A percentile compares a stretch with the other conserved stretches of the same genome.
Evolutionary conservation across 208 protist genomes (phyloP).

Genomic region (Blechomonas ayalai): DNA sequence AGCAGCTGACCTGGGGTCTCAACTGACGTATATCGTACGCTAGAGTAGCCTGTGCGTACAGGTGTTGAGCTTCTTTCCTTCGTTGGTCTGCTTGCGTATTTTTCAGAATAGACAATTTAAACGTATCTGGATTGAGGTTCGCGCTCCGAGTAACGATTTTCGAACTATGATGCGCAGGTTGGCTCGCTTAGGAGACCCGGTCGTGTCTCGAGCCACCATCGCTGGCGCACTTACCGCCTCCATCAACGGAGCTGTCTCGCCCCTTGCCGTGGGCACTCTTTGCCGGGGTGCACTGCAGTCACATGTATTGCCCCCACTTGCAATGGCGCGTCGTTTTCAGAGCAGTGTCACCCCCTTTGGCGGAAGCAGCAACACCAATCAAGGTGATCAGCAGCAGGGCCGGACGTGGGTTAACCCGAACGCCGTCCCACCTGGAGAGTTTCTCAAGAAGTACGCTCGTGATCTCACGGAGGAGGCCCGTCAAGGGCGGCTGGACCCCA

Average conservation of each 20-base stretch:
- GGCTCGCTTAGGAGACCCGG: too few relatives aligned
- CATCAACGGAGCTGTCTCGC: neutral
- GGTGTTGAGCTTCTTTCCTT: too few relatives aligned
- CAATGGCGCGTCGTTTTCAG: slow-evolving; percentile 13
- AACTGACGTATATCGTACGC: too few relatives aligned
- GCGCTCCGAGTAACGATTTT: too few relatives aligned
- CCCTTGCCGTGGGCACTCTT: neutral
- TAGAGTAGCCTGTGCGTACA: too few relatives aligned
- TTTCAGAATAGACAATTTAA: too few relatives aligned
- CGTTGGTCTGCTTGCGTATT: too few relatives aligned
- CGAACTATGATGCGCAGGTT: too few relatives aligned
- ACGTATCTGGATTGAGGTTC: too few relatives aligned
- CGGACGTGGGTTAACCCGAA: slow-evolving; percentile 83
- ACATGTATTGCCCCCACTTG: neutral
- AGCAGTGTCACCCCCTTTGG: slow-evolving; percentile 59
- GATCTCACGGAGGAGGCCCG: slow-evolving; percentile 93
- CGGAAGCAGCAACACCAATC: slow-evolving; percentile 12
- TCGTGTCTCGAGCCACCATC: too few relatives aligned
- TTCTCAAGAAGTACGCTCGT: slow-evolving; percentile 95
- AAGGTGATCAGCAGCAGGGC: slow-evolving; percentile 47
- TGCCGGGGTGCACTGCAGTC: neutral
- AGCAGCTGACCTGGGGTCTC: too few relatives aligned
- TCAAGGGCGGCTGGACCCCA: slow-evolving; percentile 95
- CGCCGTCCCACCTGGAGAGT: slow-evolving; percentile 80
- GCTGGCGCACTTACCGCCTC: too few relatives aligned